phyloP scores from a whole-genome alignment of 345 rosid species.

The Eucalyptus coolabah region DNA sequence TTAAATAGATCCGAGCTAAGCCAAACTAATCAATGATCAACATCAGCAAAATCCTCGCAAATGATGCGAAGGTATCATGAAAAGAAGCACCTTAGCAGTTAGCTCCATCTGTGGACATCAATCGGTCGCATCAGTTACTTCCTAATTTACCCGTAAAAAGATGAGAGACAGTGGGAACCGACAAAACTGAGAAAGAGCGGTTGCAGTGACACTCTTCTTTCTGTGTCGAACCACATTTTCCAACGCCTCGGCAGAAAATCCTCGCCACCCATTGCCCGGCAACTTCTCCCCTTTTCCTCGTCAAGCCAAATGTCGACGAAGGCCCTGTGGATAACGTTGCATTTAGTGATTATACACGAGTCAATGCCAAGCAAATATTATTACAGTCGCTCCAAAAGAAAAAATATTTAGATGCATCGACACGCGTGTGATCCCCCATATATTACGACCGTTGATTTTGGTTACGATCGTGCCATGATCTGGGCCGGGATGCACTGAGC shows the following conservation, averaged over 20 bases:
- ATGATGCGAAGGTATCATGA: background rate
- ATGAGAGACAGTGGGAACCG: background rate
- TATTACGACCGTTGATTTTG: background rate
- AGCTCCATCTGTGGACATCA: background rate
- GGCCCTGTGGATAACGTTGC: background rate
- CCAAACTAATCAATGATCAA: background rate
- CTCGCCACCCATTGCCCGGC: background rate
- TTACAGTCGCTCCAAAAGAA: background rate
- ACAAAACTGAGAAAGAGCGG: background rate
- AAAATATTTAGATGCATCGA: background rate
- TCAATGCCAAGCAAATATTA: background rate
- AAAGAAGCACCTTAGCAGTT: background rate
- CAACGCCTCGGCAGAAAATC: background rate
- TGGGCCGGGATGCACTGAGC: background rate
- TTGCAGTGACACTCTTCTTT: background rate
- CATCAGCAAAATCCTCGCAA: background rate
- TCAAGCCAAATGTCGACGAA: background rate
- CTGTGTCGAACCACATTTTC: background rate
- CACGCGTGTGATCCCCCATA: background rate
- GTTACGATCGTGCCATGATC: background rate
- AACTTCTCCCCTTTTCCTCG: background rate
- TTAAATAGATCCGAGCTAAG: background rate
- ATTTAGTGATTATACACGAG: background rate
- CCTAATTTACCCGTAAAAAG: background rate
- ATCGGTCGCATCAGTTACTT: background rate